Evolutionary conservation across 139 green algal species (phyloP).

Genomic region (Picochlorum sp.): DNA sequence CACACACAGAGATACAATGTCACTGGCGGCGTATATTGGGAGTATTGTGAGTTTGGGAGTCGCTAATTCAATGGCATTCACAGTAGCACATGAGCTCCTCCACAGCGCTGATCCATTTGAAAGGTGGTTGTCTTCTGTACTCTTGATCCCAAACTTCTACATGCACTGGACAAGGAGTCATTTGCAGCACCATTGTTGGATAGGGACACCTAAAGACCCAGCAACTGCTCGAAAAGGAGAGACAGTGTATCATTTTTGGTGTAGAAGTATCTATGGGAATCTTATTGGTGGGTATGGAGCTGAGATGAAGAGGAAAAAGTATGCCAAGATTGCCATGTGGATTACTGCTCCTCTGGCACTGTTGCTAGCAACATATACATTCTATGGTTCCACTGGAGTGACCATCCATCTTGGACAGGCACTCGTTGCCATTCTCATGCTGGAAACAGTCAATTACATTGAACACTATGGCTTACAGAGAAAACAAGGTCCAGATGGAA

Average conservation of each 20-base stretch:
- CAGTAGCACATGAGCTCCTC: slow-evolving; percentile 35
- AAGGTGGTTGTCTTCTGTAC: slow-evolving; percentile 12
- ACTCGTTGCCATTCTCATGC: slow-evolving; percentile 19
- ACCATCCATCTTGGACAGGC: slow-evolving; percentile 26
- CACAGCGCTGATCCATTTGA: slow-evolving; percentile 31
- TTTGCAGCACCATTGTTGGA: slow-evolving; percentile 44
- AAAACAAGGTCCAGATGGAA: slow-evolving; percentile 16
- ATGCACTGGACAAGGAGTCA: slow-evolving; percentile 45
- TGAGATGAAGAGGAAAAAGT: slow-evolving; percentile 12
- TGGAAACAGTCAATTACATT: slow-evolving; percentile 54
- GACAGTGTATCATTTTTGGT: slow-evolving; percentile 43
- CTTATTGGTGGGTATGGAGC: slow-evolving; percentile 21
- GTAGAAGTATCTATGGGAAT: slow-evolving; percentile 32
- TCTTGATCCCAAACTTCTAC: slow-evolving; percentile 39
- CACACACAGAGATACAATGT: slow-evolving; percentile 1
- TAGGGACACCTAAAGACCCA: slow-evolving; percentile 40
- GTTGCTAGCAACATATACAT: background rate
- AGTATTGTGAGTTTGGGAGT: background rate
- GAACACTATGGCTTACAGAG: slow-evolving; percentile 56
- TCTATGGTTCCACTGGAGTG: slow-evolving; percentile 18
- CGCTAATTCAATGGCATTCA: slow-evolving; percentile 33
- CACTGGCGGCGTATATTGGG: slow-evolving; percentile 19
- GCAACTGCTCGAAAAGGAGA: slow-evolving; percentile 38
- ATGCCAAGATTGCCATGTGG: slow-evolving; percentile 18
- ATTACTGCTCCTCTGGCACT: slow-evolving; percentile 21